These are phyloP conservation scores for Amaranthus palmeri DNA, from an alignment of 148 eudicot genomes.

Conservation along the genomic window DNA sequence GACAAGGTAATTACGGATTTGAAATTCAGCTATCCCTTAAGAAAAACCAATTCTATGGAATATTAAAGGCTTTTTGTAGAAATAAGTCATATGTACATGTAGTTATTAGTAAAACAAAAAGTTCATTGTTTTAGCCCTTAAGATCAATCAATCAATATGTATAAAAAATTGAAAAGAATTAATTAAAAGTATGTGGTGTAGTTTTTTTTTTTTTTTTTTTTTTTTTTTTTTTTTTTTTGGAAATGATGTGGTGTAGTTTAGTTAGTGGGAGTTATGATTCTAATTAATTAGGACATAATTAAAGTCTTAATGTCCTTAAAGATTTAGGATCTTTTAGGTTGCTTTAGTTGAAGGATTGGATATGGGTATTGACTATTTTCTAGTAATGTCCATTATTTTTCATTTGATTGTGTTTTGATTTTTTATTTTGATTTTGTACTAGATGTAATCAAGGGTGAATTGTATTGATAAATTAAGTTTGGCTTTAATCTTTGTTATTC, in stretches of 20 bases:
- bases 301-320: slow-evolving; percentile 1
- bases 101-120: slow-evolving; percentile 4
- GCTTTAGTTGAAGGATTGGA: slow-evolving; percentile 9
- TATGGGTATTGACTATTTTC: slow-evolving; percentile 4
- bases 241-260: neutral
- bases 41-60: neutral
- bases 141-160: neutral
- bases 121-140: slow-evolving; percentile 19
- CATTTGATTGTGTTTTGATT: neutral
- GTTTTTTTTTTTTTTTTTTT: too few relatives aligned
- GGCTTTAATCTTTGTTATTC: neutral
- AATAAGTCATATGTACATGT: slow-evolving; percentile 28
- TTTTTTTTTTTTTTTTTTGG: too few relatives aligned
- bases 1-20: too few relatives aligned
- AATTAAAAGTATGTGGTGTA: too few relatives aligned
- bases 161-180: neutral
- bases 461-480: neutral
- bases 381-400: neutral
- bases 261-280: neutral
- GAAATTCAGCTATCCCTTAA: neutral
- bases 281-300: neutral
- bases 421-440: neutral
- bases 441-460: neutral
- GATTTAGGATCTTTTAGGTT: slow-evolving; percentile 16
- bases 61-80: neutral